These are phyloP conservation scores for Colletotrichum sp. DNA, from an alignment of 2,329 filamentous ascomycete genomes.

Conservation along the genomic window DNA sequence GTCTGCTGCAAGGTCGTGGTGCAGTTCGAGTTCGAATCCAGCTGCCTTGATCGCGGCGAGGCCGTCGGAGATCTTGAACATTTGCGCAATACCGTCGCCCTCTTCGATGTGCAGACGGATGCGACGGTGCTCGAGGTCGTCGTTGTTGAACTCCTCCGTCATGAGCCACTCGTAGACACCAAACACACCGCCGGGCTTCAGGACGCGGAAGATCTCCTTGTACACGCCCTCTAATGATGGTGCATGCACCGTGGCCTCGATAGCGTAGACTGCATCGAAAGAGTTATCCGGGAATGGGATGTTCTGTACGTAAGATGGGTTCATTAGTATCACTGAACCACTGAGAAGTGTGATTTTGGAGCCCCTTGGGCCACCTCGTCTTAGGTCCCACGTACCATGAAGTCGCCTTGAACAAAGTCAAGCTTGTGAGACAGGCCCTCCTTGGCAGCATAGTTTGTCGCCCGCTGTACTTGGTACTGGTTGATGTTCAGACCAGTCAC, in stretches of 20 bases:
- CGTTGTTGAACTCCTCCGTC: constrained; percentile 92
- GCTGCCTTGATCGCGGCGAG: constrained; percentile 80
- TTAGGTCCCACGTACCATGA: constrained; percentile 67
- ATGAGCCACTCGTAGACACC: constrained; percentile 98
- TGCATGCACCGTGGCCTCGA: constrained; percentile 92
- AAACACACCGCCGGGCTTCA: constrained; percentile 91
- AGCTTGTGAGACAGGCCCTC: constrained; percentile 80
- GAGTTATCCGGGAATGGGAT: constrained; percentile 88
- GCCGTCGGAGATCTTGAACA: constrained; percentile 84
- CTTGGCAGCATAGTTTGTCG: constrained; percentile 80
- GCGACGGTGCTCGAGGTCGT: constrained; percentile 80
- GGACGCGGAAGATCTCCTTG: constrained; percentile 85
- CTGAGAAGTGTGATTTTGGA: not conserved
- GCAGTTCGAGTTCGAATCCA: constrained; percentile 67
- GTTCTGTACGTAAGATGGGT: constrained; percentile 56
- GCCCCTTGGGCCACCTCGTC: not conserved
- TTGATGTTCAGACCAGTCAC: constrained; percentile 95
- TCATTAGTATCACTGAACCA: too few relatives aligned
- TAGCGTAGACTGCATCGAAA: constrained; percentile 93
- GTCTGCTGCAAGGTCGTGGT: constrained; percentile 63
- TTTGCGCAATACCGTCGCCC: constrained; percentile 92
- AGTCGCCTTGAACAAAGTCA: constrained; percentile 88
- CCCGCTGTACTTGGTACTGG: constrained; percentile 93
- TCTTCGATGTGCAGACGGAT: constrained; percentile 91
- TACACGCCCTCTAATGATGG: constrained; percentile 88